Base-by-base conservation (phyloP, 2,329 filamentous ascomycete genomes). In the Alternaria tenuissima region DNA sequence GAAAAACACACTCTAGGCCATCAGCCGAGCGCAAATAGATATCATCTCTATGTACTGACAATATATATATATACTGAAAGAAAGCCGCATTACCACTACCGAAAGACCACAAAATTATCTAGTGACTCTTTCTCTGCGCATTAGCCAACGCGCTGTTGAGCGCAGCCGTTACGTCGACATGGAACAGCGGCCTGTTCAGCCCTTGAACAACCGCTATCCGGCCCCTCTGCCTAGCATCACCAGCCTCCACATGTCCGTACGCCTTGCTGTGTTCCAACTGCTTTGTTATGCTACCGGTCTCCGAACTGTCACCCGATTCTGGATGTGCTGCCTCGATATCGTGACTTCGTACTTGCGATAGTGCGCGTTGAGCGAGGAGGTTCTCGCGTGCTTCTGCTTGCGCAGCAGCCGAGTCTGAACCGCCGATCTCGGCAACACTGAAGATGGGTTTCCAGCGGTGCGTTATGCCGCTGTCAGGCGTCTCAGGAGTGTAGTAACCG, bases 131-230 rank as follows among this genome's bases (percentile, higher is more conserved):
- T 62, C 73, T 76, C 61, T 75, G 70, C 79, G 91, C 87, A 74
- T 96, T 97, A 32, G 90, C 88, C 71, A 97, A 87, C 8, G 93
- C 94, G 70, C 90, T 93, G 78, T 97, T 91, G 70, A 98, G 78
- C n/a, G 95, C 95, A 71, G 90, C 93, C 9, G 93, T 96, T 61
- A 98, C 80, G 77, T 98, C 95, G 55, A 97, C 87, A 77, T 99
- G 95, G 86, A 99, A 98, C 66, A 97, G 84, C n/a, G 95, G 94
- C 72, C 92, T 83, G 78, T 96, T 95, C 63, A 96, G 81, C 24
- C 94, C 92, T 67, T 94, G 91, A 36, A 98, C 90, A 14, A 92
- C 86, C 3, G 91, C 72, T 48, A 76, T 69, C 57, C 66, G 68
- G 2, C 60, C 57, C 53, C 46, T 62, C 88, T 47, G 49, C 28